Conservation (phyloP, 768 basidiomycete species). For the Boletus reticulatus region DNA sequence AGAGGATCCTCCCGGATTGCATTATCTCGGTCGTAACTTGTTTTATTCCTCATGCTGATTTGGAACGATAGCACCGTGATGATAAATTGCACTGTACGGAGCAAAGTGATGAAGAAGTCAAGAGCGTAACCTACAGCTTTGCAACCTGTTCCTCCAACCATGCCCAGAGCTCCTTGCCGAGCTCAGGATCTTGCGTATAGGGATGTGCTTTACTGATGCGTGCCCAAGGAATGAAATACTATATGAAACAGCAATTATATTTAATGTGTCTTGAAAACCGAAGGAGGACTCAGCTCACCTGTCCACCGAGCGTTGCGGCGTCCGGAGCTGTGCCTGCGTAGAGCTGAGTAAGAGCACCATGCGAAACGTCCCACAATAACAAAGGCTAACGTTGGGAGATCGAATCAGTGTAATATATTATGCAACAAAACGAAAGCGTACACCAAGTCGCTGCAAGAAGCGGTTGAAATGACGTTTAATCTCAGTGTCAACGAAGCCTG, state of each 20-base stretch:
- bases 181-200: slow-evolving; percentile 4
- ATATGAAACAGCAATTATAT: neutral
- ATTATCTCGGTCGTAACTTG: too few species aligned
- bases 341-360: slow-evolving; percentile 8
- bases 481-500: slow-evolving; percentile 4
- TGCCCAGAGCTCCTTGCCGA: slow-evolving; percentile 10
- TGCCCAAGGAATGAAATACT: slow-evolving; percentile 11
- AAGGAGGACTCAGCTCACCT: neutral
- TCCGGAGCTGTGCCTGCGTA: slow-evolving; percentile 7
- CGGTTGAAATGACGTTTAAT: neutral
- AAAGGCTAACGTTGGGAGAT: neutral
- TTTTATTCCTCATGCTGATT: too few species aligned
- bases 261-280: neutral
- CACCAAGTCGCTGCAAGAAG: neutral
- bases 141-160: slow-evolving; percentile 12
- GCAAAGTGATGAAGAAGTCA: too few species aligned
- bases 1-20: too few species aligned
- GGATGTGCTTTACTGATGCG: neutral
- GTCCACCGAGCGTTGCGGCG: slow-evolving; percentile 3
- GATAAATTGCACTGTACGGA: too few species aligned
- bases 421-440: neutral
- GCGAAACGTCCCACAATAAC: neutral
- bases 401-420: neutral
- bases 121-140: neutral
- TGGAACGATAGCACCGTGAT: too few species aligned